Evolutionary conservation across 106 monocot species (phyloP).

Genomic region (Xerophyta viscosa): DNA sequence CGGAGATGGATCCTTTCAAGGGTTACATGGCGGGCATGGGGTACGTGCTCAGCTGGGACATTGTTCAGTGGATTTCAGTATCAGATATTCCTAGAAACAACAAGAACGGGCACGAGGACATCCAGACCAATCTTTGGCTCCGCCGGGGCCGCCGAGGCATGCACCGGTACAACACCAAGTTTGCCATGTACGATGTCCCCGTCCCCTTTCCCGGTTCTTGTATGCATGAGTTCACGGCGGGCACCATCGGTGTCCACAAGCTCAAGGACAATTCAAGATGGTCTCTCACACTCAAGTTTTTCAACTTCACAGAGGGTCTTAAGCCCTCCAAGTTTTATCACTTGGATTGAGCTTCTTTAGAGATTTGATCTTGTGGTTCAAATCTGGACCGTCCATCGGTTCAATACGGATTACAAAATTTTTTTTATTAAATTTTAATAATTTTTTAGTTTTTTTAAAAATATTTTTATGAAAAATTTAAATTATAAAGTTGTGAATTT

Average conservation of each 20-base stretch:
- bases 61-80: slow-evolving; percentile 1
- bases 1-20: not conserved
- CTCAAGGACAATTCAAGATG: slow-evolving; percentile 7
- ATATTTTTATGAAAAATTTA: too few relatives aligned
- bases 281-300: slow-evolving; percentile 2
- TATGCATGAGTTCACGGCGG: not conserved
- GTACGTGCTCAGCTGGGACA: slow-evolving; percentile 11
- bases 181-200: slow-evolving; percentile 12
- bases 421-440: too few relatives aligned
- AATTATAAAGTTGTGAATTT: too few relatives aligned
- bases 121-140: slow-evolving; percentile 2
- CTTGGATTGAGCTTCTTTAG: not conserved
- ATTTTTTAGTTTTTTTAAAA: too few relatives aligned
- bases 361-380: too few relatives aligned
- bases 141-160: slow-evolving; percentile 1
- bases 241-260: slow-evolving; percentile 9
- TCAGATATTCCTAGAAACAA: slow-evolving; percentile 8
- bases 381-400: too few relatives aligned
- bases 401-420: too few relatives aligned
- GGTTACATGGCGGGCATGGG: slow-evolving; percentile 11
- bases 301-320: slow-evolving; percentile 9
- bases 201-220: not conserved
- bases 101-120: slow-evolving; percentile 10
- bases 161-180: slow-evolving; percentile 8
- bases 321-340: slow-evolving; percentile 13